Evolutionary conservation across 345 rosid species (phyloP), one percentile per base, ranked within the genome.

Genomic region (Hypericum perforatum): DNA sequence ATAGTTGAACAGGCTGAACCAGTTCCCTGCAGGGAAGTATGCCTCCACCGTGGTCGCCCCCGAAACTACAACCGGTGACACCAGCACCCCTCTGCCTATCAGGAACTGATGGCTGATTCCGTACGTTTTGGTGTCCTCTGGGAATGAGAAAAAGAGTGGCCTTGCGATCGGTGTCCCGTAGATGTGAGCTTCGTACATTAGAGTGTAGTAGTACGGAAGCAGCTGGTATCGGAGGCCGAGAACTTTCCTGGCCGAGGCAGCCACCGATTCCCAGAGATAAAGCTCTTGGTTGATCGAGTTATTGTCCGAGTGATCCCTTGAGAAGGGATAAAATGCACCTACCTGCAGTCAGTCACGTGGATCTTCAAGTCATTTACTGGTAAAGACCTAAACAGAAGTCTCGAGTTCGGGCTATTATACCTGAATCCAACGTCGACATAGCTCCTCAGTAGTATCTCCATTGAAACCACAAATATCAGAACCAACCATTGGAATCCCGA

Each of bases 401-500:
- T 22, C 32, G 32, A 22, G 32, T 22, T 22, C 32, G 1, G 32
- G 1, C 32, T 22, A 1, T 22, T 22, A 22, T 66, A 78, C 90
- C 84, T 86, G 91, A 57, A 86, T 86, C 88, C 95, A 86, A 41
- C 91, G 66, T 15, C 61, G 63, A 61, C 91, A 86, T 11, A 86
- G 77, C 11, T 82, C 95, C 61, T 86, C 91, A 0, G 75, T 81
- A 11, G 91, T 82, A 65, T 74, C 32, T 37, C 58, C 7, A 5
- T 57, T 9, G 62, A 86, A 86, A 10, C 94, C 94, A 45, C 94
- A 85, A 9, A 85, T 85, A 56, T 85, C 89, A 47, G 86, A 89
- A 51, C 90, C 95, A 16, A 81, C 88, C 91, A 86, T 86, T 39
- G 95, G 95, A 55, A 86, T 69, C 39, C 88, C 95, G 60, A 83